Evolutionary conservation across 2,329 filamentous ascomycete species (phyloP).

Genomic region (Bisporella sp.): DNA sequence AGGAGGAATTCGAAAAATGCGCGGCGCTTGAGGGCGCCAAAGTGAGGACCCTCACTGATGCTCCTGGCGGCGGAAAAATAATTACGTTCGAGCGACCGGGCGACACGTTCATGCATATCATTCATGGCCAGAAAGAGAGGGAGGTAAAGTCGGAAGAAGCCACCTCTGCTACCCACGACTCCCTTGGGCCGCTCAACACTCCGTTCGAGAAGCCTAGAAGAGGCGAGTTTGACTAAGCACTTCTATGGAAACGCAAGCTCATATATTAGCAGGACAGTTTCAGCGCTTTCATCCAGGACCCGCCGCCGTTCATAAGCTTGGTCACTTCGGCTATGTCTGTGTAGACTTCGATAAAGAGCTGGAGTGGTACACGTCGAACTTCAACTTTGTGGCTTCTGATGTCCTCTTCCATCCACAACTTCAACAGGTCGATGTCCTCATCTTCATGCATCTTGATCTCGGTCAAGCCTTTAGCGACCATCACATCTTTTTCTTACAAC

Average conservation of each 20-base stretch:
- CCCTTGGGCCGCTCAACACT: conserved; percentile 2
- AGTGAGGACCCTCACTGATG: conserved; percentile 39
- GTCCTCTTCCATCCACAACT: background rate
- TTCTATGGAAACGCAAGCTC: background rate
- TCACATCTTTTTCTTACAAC: conserved; percentile 43
- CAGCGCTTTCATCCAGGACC: conserved; percentile 27
- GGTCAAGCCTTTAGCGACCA: conserved; percentile 43
- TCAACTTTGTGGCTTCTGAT: conserved; percentile 36
- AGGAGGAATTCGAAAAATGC: conserved; percentile 9
- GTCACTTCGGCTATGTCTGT: conserved; percentile 33
- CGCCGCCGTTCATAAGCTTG: conserved; percentile 29
- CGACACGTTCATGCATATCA: conserved; percentile 26
- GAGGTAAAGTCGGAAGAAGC: background rate
- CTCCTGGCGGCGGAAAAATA: conserved; percentile 44
- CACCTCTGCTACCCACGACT: conserved; percentile 1
- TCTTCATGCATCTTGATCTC: conserved; percentile 47
- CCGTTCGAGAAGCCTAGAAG: conserved; percentile 6
- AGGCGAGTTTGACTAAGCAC: background rate
- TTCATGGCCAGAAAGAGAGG: conserved; percentile 9
- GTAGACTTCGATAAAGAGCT: conserved; percentile 27
- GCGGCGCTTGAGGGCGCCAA: conserved; percentile 35
- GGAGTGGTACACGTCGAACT: conserved; percentile 32
- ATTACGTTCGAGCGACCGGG: conserved; percentile 36
- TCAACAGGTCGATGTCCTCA: conserved; percentile 28
- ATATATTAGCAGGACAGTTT: conserved; percentile 20